Base-by-base conservation (phyloP, 192 early-diverging fungal species). In the Dissophora globulifera region DNA sequence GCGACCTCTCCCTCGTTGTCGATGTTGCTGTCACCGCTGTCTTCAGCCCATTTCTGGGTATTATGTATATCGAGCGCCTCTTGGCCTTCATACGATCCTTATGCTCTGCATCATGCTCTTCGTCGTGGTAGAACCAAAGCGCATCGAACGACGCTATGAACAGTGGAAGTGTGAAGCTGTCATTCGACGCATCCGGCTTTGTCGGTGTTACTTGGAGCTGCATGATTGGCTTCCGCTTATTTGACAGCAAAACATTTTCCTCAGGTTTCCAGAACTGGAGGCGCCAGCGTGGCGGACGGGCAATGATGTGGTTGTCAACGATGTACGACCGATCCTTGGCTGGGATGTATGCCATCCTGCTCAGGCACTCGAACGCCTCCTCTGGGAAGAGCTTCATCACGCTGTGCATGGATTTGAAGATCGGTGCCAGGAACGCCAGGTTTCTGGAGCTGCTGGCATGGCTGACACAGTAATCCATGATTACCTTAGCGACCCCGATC, bases 381-480 rank as follows among this genome's bases (percentile, higher is more conserved):
- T 43, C 55, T 26, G 55, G 55, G 41, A 26, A 27, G 2, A 57
- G 5, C 23, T 43, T 25, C 55, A 40, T 43, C 19, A 57, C 7
- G 13, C 9, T 2, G 7, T 22, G 4, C 40, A 57, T 41, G 15
- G n/a, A 23, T 22, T 4, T 20, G 15, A 57, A 45, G 20, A 57
- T 17, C 22, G 55, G 55, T 1, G 40, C 33, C 23, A 45, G 15
- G 22, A 57, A 57, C 35, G 6, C 13, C 35, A 38, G 13, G 35
- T 13, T 38, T 13, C 6, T 38, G 35, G 35, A 38, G 13, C 35
- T 38, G 35, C 13, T 38, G 35, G 35, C 35, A 13, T 38, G 35
- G 13, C 35, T 38, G 35, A 38, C 35, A 38, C 35, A 38, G 41
- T 69, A 69, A 5, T 43, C 29, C 26, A 69, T 59, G 3, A 69